These are phyloP conservation scores for Prosopis cineraria DNA, from an alignment of 306 rosid genomes.

Conservation along the genomic window DNA sequence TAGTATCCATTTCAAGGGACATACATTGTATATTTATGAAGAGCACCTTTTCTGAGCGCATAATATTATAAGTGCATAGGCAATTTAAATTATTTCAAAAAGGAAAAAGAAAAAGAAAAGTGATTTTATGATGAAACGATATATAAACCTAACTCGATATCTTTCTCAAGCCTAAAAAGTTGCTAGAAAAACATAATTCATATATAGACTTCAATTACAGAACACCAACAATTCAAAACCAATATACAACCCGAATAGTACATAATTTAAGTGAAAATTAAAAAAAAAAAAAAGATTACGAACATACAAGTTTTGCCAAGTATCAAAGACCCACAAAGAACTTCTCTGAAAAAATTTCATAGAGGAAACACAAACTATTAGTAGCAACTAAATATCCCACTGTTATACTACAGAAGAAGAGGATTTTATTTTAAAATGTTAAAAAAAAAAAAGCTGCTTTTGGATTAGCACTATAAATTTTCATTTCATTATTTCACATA, in stretches of 20 bases:
- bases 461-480: not conserved
- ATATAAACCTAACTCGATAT: not conserved
- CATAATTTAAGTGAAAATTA: not conserved
- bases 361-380: not conserved
- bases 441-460: not conserved
- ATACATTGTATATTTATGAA: not conserved
- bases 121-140: not conserved
- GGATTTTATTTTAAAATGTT: not conserved
- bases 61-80: not conserved
- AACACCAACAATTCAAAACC: conserved; percentile 1
- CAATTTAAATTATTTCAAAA: not conserved
- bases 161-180: not conserved
- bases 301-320: not conserved
- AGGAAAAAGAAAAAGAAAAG: not conserved
- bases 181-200: conserved; percentile 7
- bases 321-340: not conserved
- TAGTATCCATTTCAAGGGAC: not conserved
- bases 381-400: not conserved
- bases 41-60: not conserved
- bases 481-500: not conserved
- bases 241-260: conserved; percentile 16
- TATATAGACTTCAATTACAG: conserved; percentile 3
- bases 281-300: not conserved
- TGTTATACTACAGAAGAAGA: not conserved
- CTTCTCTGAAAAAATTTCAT: not conserved